These are phyloP conservation scores for Viola odorata DNA, from an alignment of 345 rosid genomes.

Conservation along the genomic window DNA sequence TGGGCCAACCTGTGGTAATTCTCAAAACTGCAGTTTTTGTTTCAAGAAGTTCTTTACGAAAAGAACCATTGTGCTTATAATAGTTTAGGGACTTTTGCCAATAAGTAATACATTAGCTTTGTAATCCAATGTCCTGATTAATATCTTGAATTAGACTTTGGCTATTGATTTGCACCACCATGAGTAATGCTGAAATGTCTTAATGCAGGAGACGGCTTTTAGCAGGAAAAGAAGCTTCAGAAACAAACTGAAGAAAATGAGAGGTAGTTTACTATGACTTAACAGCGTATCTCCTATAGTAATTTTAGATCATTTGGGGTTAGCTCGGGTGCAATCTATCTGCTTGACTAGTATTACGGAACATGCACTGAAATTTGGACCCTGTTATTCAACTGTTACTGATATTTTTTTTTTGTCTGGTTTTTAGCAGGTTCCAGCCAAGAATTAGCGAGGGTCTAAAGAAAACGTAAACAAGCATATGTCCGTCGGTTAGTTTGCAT, in stretches of 20 bases:
- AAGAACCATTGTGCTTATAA: neutral
- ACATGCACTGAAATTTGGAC: no score
- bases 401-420: no score
- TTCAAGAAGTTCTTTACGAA: neutral
- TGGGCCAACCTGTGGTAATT: conserved; percentile 79
- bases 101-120: neutral
- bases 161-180: conserved; percentile 1
- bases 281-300: no score
- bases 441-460: no score
- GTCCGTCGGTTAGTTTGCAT: no score
- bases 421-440: no score
- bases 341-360: no score
- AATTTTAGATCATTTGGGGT: no score
- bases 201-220: conserved; percentile 58
- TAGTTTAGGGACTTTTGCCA: neutral
- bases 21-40: conserved; percentile 2
- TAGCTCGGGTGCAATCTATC: no score
- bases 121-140: neutral
- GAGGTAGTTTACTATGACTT: conserved; percentile 21
- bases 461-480: no score
- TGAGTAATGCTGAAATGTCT: conserved; percentile 6
- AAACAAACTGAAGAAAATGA: conserved; percentile 70
- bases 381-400: no score
- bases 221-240: conserved; percentile 77
- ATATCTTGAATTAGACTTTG: neutral